Conservation (phyloP, 805 yeast species). For the Lipomyces kockii region DNA sequence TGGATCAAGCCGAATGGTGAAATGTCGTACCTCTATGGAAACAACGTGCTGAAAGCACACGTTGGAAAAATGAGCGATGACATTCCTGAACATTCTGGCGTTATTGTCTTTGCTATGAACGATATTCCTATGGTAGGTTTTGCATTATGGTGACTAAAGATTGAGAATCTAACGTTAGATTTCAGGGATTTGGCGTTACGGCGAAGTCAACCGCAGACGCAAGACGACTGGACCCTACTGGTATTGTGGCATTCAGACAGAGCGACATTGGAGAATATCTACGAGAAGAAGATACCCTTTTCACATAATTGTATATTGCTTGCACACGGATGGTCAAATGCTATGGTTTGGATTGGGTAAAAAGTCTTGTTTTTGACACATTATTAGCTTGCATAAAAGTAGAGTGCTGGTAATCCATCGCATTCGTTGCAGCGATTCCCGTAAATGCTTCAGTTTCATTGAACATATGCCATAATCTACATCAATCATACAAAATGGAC, state of each 20-base stretch:
- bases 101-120: slow-evolving; percentile 82
- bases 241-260: slow-evolving; percentile 93
- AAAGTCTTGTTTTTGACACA: not conserved
- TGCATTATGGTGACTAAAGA: not conserved
- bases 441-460: not conserved
- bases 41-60: slow-evolving; percentile 95
- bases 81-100: slow-evolving; percentile 97
- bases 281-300: slow-evolving; percentile 96
- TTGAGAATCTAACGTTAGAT: not conserved
- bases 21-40: slow-evolving; percentile 97
- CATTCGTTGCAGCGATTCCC: not conserved
- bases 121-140: slow-evolving; percentile 69
- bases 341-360: not conserved
- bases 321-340: not conserved
- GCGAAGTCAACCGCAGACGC: slow-evolving; percentile 91
- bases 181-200: slow-evolving; percentile 84
- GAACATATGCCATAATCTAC: not conserved
- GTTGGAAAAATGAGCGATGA: slow-evolving; percentile 96
- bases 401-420: slow-evolving; percentile 7
- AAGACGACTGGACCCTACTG: slow-evolving; percentile 87
- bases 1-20: slow-evolving; percentile 98
- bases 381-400: not conserved
- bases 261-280: slow-evolving; percentile 97
- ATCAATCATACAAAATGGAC: not conserved
- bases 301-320: slow-evolving; percentile 43